phyloP scores from a whole-genome alignment of 2,329 filamentous ascomycete genomes.

The Colletotrichum orbiculare region DNA sequence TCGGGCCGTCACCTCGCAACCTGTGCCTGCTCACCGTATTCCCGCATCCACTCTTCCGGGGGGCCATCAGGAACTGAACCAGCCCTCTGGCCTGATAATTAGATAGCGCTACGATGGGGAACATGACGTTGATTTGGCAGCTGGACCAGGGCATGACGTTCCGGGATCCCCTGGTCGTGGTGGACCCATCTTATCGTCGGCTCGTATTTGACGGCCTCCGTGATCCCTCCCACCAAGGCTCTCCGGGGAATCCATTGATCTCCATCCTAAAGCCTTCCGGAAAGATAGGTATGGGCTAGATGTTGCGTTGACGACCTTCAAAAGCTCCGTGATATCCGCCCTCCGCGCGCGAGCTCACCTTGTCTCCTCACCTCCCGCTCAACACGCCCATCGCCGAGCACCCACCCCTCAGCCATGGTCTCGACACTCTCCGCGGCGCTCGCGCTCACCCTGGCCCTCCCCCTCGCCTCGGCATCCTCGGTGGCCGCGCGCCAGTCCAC shows the following conservation, averaged over 20 bases:
- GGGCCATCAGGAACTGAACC: constrained; percentile 11
- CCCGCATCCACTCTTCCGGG: constrained; percentile 1
- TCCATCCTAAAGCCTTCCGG: not conserved
- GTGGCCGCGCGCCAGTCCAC: constrained; percentile 21
- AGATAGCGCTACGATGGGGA: constrained; percentile 16
- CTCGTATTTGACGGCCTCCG: constrained; percentile 23
- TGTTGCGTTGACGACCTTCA: not conserved
- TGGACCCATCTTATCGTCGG: constrained; percentile 30
- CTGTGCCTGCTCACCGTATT: not conserved
- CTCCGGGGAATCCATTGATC: not conserved
- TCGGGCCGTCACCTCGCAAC: constrained; percentile 9
- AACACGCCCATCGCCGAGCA: not conserved
- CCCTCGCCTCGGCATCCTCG: constrained; percentile 18
- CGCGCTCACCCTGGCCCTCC: not conserved
- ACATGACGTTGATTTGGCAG: constrained; percentile 27
- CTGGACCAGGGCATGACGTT: constrained; percentile 7
- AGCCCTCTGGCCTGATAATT: constrained; percentile 6
- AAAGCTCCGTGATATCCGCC: not conserved
- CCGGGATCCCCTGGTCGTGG: constrained; percentile 19
- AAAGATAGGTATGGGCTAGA: not conserved
- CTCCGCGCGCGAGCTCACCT: not conserved
- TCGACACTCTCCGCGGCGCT: constrained; percentile 22
- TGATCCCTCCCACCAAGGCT: not conserved
- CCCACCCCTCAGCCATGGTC: constrained; percentile 18
- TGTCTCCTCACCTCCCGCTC: not conserved